phyloP scores from a whole-genome alignment of 2,329 filamentous ascomycete species.

The Cyphellophora europaea region DNA sequence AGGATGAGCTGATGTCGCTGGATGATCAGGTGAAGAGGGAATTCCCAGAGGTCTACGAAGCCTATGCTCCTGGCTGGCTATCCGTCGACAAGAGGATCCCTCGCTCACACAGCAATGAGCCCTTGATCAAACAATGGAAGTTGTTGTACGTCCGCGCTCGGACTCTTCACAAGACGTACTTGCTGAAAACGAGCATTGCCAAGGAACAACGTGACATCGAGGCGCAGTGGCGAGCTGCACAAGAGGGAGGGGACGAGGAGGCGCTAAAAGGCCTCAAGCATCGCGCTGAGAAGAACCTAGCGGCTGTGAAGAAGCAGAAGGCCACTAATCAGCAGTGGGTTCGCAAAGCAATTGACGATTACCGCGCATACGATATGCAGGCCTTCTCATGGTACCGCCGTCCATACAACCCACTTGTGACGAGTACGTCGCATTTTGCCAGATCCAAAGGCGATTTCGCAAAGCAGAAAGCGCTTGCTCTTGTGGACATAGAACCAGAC shows the following conservation, averaged over 20 bases:
- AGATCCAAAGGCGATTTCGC: slow-evolving; percentile 17
- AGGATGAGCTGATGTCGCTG: slow-evolving; percentile 5
- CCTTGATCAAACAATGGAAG: slow-evolving; percentile 8
- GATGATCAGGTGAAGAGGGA: slow-evolving; percentile 5
- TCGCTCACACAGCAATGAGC: too few relatives aligned
- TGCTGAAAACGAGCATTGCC: slow-evolving; percentile 9
- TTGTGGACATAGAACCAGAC: slow-evolving; percentile 44
- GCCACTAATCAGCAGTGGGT: slow-evolving; percentile 1
- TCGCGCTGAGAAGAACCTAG: slow-evolving; percentile 3
- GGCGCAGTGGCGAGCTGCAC: slow-evolving; percentile 4
- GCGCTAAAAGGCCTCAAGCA: neutral
- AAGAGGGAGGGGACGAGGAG: slow-evolving; percentile 1
- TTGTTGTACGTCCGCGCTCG: slow-evolving; percentile 3
- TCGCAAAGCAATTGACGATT: slow-evolving; percentile 18
- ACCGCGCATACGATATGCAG: slow-evolving; percentile 9
- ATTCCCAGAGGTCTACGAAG: slow-evolving; percentile 6
- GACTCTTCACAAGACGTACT: slow-evolving; percentile 8
- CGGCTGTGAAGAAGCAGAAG: slow-evolving; percentile 4
- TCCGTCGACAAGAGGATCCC: neutral
- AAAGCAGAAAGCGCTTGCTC: slow-evolving; percentile 10
- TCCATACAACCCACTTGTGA: slow-evolving; percentile 13
- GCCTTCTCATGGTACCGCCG: slow-evolving; percentile 15
- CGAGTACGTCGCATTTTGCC: slow-evolving; percentile 2
- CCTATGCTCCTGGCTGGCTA: neutral
- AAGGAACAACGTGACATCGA: slow-evolving; percentile 9